These are phyloP conservation scores for Tetradesmus lagerheimii DNA, from an alignment of 139 green algal species.

Conservation along the genomic window DNA sequence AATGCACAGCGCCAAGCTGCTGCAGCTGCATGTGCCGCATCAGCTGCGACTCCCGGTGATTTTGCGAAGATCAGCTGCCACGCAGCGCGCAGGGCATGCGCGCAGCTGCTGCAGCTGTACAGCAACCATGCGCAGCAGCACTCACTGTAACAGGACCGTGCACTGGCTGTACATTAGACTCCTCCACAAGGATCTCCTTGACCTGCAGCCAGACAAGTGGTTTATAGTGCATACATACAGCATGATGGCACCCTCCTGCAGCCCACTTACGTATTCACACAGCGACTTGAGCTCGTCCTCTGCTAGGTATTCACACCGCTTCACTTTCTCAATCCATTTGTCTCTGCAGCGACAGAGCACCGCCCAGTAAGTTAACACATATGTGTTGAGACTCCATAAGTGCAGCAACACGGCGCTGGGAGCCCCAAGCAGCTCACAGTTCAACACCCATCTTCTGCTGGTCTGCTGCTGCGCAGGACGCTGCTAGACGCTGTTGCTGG, in stretches of 20 bases:
- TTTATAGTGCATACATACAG: too few relatives aligned
- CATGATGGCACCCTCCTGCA: neutral
- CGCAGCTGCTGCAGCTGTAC: neutral
- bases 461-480: neutral
- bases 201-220: slow-evolving; percentile 68
- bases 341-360: slow-evolving; percentile 54
- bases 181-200: slow-evolving; percentile 99
- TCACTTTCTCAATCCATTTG: slow-evolving; percentile 94
- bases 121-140: neutral
- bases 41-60: neutral
- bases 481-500: neutral
- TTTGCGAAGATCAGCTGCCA: neutral
- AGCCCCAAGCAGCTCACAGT: neutral
- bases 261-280: slow-evolving; percentile 92
- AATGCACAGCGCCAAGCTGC: neutral
- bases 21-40: neutral
- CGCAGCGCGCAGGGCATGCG: neutral
- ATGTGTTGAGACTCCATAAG: neutral
- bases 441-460: slow-evolving; percentile 4
- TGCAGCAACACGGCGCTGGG: neutral
- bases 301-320: slow-evolving; percentile 88
- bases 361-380: neutral
- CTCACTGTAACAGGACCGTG: slow-evolving; percentile 95
- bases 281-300: slow-evolving; percentile 98
- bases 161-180: slow-evolving; percentile 99